These are phyloP conservation scores for Yamagishiella unicocca DNA, from an alignment of 139 green algal genomes.

Conservation along the genomic window DNA sequence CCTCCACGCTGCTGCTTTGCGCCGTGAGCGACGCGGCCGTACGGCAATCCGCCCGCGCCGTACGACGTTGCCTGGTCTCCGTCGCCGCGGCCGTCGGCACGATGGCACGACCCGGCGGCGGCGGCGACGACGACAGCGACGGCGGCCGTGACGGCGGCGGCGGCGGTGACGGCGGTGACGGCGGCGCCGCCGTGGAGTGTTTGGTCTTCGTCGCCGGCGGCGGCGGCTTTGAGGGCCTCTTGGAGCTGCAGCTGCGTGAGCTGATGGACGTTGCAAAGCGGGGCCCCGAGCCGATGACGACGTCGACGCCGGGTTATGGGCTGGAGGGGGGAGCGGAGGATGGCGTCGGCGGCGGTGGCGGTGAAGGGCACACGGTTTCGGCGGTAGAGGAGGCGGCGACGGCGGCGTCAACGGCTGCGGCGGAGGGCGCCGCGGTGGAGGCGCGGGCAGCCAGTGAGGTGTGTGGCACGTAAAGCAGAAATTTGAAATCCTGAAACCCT, in stretches of 20 bases:
- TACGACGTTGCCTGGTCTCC: slow-evolving; percentile 22
- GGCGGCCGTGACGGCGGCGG: neutral
- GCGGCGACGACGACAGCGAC: neutral
- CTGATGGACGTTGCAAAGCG: slow-evolving; percentile 18
- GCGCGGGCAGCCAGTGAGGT: neutral
- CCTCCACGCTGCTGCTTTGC: slow-evolving; percentile 39
- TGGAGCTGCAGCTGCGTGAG: slow-evolving; percentile 41
- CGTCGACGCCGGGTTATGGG: neutral
- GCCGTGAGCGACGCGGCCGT: slow-evolving; percentile 14
- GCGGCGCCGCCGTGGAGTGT: neutral
- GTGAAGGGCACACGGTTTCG: neutral
- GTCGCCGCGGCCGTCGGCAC: slow-evolving; percentile 12
- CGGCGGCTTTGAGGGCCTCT: slow-evolving; percentile 8
- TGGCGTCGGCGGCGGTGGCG: neutral
- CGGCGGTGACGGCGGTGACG: neutral
- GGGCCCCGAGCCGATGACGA: neutral
- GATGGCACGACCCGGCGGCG: neutral
- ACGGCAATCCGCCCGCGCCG: neutral
- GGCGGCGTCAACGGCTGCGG: neutral
- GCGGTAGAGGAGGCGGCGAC: neutral
- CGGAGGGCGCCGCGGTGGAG: slow-evolving; percentile 5
- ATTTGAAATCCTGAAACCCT: too few relatives aligned
- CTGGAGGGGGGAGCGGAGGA: neutral
- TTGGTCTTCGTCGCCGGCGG: slow-evolving; percentile 42
- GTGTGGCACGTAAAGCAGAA: too few relatives aligned